Evolutionary conservation across 148 eudicot species (phyloP), one percentile per base, ranked within the genome.

Genomic region (Gaultheria prostrata): DNA sequence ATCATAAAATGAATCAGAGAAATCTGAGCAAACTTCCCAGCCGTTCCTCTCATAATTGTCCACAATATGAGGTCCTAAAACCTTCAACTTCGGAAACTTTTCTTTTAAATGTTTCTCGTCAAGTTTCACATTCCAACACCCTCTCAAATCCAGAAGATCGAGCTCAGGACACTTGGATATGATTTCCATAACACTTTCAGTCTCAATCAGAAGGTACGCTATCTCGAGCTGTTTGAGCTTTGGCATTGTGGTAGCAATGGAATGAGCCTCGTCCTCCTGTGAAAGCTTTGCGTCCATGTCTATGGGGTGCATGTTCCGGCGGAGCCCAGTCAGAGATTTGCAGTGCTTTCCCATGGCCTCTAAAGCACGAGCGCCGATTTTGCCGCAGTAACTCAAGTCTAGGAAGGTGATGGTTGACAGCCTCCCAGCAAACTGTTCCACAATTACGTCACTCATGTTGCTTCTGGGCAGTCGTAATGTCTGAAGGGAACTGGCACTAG

Each of bases 261-360:
- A 89, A 13, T 73, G 92, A 81, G 92, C 93, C 86, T 92, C 95
- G 30, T 94, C 94, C 13, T 83, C 86, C 72, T 91, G 95, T 14
- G 92, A 91, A 15, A 86, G 73, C 81, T 82, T 84, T 77, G 71
- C 85, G 2, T 82, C 78, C 39, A 87, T 61, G 78, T 86, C 86
- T 49, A 85, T 56, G 0, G 97, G 97, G 81, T 92, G 97, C 94
- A 91, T 92, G 87, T 91, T 94, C 85, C 93, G 85, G 71, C 94
- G 88, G 15, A 94, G 83, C 45, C 91, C 84, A 14, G 89, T 84
- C 21, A 94, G 93, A 0, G 20, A 74, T 84, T 87, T 92, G 86
- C 97, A 92, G 78, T 91, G 87, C 73, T 84, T 92, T 43, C 97
- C 97, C 0, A 94, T 83, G 79, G 91, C 92, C 84, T 94, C 93